These are phyloP conservation scores for Pythium volutum DNA, from an alignment of 352 stramenopile species.

Conservation along the genomic window DNA sequence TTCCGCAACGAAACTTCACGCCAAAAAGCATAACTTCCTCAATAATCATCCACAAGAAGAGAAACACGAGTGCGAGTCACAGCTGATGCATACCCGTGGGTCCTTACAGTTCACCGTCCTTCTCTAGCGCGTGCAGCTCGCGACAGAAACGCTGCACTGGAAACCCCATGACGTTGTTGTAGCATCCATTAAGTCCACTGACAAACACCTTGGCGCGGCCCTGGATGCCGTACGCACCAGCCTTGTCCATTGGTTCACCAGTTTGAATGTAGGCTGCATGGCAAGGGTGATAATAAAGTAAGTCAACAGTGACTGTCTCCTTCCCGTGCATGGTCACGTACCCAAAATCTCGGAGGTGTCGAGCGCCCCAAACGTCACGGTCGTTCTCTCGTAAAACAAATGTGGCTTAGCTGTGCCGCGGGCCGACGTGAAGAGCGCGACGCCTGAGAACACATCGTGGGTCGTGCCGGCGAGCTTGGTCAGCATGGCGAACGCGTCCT, in stretches of 20 bases:
- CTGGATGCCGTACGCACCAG: slow-evolving; percentile 89
- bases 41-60: neutral
- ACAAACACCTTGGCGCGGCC: slow-evolving; percentile 81
- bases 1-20: no score
- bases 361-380: slow-evolving; percentile 53
- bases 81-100: slow-evolving; percentile 10
- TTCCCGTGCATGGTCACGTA: slow-evolving; percentile 14
- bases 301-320: neutral
- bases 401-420: slow-evolving; percentile 44
- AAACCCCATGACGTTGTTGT: slow-evolving; percentile 92
- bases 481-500: slow-evolving; percentile 83
- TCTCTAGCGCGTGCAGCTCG: slow-evolving; percentile 51
- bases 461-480: slow-evolving; percentile 56
- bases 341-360: slow-evolving; percentile 56
- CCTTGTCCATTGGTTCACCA: slow-evolving; percentile 92
- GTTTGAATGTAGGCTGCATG: slow-evolving; percentile 83
- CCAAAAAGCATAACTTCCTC: no score
- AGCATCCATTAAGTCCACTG: slow-evolving; percentile 75
- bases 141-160: slow-evolving; percentile 74
- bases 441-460: slow-evolving; percentile 87
- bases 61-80: neutral
- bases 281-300: neutral
- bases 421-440: slow-evolving; percentile 65
- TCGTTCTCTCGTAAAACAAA: slow-evolving; percentile 70
- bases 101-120: slow-evolving; percentile 36